Percentiles rank a stretch among this genome's conserved stretches.
These are phyloP conservation scores for Dactylella cylindrospora DNA, from an alignment of 2,329 filamentous ascomycete genomes.

Conservation along the genomic window DNA sequence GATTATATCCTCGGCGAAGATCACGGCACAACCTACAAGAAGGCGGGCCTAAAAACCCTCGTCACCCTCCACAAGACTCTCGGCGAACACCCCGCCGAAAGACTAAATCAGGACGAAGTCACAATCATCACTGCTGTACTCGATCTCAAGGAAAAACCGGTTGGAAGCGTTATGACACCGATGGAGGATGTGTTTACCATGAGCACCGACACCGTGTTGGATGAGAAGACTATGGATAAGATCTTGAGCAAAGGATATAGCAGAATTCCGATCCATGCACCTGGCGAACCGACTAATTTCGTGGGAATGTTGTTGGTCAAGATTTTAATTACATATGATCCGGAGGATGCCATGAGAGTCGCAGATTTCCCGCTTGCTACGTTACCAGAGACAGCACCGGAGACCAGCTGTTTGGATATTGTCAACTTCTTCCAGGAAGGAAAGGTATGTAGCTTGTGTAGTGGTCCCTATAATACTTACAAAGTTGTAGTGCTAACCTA, in stretches of 20 bases:
- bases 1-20: slow-evolving; percentile 91
- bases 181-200: slow-evolving; percentile 97
- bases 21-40: slow-evolving; percentile 96
- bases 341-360: slow-evolving; percentile 83
- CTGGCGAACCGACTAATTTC: slow-evolving; percentile 81
- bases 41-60: slow-evolving; percentile 92
- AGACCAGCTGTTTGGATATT: slow-evolving; percentile 96
- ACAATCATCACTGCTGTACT: slow-evolving; percentile 97
- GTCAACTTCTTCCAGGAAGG: slow-evolving; percentile 99
- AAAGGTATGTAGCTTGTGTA: slow-evolving; percentile 57
- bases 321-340: slow-evolving; percentile 97
- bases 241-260: slow-evolving; percentile 95
- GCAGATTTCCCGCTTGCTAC: slow-evolving; percentile 90
- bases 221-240: slow-evolving; percentile 90
- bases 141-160: slow-evolving; percentile 92
- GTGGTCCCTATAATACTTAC: background rate
- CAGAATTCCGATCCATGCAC: slow-evolving; percentile 87
- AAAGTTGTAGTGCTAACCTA: background rate
- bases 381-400: slow-evolving; percentile 87
- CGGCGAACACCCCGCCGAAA: slow-evolving; percentile 77
- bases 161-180: slow-evolving; percentile 95
- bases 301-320: slow-evolving; percentile 98
- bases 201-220: slow-evolving; percentile 88
- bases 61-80: slow-evolving; percentile 92
- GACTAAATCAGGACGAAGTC: slow-evolving; percentile 94